Percentiles rank a stretch among this genome's conserved stretches.
Conservation (phyloP, 768 basidiomycete genomes). For the Russula virescens region DNA sequence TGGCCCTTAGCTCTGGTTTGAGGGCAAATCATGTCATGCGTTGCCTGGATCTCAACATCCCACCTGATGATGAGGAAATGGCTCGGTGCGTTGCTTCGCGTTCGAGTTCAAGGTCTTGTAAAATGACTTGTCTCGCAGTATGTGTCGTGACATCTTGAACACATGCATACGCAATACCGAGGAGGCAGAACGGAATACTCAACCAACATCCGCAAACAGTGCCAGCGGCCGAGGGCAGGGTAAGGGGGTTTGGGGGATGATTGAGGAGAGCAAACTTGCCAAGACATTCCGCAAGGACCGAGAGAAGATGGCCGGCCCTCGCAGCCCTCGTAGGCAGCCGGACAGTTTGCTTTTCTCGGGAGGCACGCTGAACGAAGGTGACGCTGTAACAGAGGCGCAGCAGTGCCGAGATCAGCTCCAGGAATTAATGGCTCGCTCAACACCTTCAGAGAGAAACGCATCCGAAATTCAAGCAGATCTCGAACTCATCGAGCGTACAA, state of each 20-base stretch:
- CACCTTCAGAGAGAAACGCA: constrained; percentile 22
- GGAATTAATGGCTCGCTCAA: constrained; percentile 25
- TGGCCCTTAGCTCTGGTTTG: constrained; percentile 81
- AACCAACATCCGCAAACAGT: constrained; percentile 26
- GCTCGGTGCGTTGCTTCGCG: constrained; percentile 44
- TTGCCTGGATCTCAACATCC: constrained; percentile 90
- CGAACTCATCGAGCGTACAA: constrained; percentile 47
- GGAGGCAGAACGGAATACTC: constrained; percentile 51
- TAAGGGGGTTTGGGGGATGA: constrained; percentile 79
- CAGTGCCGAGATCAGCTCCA: constrained; percentile 31
- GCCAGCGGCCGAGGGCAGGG: constrained; percentile 46
- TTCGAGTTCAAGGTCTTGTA: not conserved
- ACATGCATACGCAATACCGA: constrained; percentile 93
- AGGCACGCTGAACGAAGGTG: constrained; percentile 35
- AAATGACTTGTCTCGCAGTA: constrained; percentile 33
- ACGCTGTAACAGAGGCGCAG: constrained; percentile 44
- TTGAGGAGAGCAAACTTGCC: constrained; percentile 80
- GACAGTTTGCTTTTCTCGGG: constrained; percentile 20
- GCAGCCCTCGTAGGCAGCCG: constrained; percentile 18
- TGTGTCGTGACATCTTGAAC: constrained; percentile 86
- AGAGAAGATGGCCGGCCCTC: constrained; percentile 46
- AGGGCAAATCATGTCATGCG: constrained; percentile 82
- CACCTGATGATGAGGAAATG: constrained; percentile 76
- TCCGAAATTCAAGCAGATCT: constrained; percentile 26
- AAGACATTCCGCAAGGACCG: constrained; percentile 56